A percentile compares a stretch with the other conserved stretches of the same genome.
Evolutionary conservation across 495 filamentous ascomycete species (phyloP).

Genomic region (Penicillium psychrofluorescens): DNA sequence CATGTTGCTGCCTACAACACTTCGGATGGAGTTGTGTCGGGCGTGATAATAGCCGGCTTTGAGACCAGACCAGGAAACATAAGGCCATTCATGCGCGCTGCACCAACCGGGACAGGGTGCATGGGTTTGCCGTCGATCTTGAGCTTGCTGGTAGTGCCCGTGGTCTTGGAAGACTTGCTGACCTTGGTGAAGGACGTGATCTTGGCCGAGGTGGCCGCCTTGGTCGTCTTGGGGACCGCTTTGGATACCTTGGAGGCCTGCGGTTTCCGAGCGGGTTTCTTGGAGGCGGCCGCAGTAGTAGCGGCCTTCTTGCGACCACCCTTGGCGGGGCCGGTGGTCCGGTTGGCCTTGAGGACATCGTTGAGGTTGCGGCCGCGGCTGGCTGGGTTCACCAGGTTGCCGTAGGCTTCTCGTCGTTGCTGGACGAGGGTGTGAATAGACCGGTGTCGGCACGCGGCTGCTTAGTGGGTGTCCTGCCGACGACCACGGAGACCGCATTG

Average conservation of each 20-base stretch:
- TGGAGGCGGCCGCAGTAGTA: constrained; percentile 13
- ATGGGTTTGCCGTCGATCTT: constrained; percentile 29
- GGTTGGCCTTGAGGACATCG: constrained; percentile 20
- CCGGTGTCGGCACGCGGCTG: constrained; percentile 28
- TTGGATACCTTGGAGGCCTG: constrained; percentile 12
- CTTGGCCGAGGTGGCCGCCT: constrained; percentile 11
- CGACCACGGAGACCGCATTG: constrained; percentile 29
- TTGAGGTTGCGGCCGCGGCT: constrained; percentile 22
- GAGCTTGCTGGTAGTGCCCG: constrained; percentile 11
- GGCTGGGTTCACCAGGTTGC: constrained; percentile 18
- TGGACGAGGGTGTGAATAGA: constrained; percentile 59
- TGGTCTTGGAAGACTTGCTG: constrained; percentile 25
- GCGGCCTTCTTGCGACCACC: constrained; percentile 14
- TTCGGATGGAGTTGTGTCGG: no score
- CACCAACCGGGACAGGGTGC: constrained; percentile 31
- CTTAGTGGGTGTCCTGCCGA: constrained; percentile 31
- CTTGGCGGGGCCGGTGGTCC: constrained; percentile 7
- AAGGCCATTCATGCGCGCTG: constrained; percentile 34
- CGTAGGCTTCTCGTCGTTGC: constrained; percentile 29
- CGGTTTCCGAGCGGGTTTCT: constrained; percentile 5
- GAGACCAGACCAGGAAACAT: constrained; percentile 17
- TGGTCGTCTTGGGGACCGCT: constrained; percentile 12
- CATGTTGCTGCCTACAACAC: no score
- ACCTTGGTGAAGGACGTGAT: constrained; percentile 34
- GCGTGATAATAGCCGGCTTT: not conserved